Base-by-base conservation (phyloP, 2,329 filamentous ascomycete genomes). In the Apiospora pterosperma region DNA sequence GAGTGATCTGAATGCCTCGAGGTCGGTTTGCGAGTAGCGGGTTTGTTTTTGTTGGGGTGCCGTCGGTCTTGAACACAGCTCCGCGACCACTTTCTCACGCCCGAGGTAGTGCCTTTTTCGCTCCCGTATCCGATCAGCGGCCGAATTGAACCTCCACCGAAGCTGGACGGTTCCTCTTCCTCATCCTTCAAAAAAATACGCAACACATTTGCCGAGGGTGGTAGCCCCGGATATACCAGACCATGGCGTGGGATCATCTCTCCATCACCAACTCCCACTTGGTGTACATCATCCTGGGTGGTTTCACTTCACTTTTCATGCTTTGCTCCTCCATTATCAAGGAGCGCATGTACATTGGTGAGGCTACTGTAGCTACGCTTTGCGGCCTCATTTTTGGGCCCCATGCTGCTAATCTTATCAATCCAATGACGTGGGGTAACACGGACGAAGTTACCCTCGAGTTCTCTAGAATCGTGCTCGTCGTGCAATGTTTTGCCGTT, bases 281-380 rank as follows among this genome's bases (percentile, higher is more conserved):
- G 92, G 96, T 97, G 69, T 99, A 99, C 80, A 93, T 98, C 80
- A 97, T 99, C 80, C 84, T 99, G 64, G 96, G 96, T 74, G 96
- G 95, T 77, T 99, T 99, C 82, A 99, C 96, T 71, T 93, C 91
- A 66, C 83, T 99, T 72, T 99, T 99, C 82, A 99, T 99, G 96
- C 84, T 99, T 66, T 97, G 93, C 79, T 99, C 96, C 66, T 93
- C 96, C 63, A 89, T 98, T 75, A 97, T 99, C 81, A 99, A 99
- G 84, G 96, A 99, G 84, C 92, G 92, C 77, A 86, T 98, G 75
- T 99, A 99, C 82, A 99, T 99, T 77, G 96, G 96, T 76, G 96
- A 99, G 85, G 96, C 96, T 61, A 98, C 96, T 1, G 92, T 99
- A 55, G 93, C 93, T 61, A 96, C 93, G 3, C 79, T 97, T 60